A percentile compares a stretch with the other conserved stretches of the same genome.
Evolutionary conservation across 2,329 filamentous ascomycete genomes (phyloP).

Genomic region (Neurospora crassa): DNA sequence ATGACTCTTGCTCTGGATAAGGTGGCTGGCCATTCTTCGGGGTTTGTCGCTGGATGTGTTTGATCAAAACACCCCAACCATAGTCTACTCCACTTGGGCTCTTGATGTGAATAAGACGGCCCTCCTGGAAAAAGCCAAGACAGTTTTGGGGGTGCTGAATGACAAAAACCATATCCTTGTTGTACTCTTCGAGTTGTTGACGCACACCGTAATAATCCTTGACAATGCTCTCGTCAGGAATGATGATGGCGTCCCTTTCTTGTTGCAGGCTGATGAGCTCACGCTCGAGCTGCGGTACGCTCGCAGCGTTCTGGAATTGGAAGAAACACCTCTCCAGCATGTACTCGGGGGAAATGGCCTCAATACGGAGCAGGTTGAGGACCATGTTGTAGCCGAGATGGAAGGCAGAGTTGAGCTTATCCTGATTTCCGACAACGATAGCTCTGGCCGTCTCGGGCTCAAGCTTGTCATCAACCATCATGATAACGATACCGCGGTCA

Average conservation of each 20-base stretch:
- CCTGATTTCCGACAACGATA: conserved; percentile 93
- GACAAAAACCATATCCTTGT: conserved; percentile 80
- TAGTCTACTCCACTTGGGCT: conserved; percentile 69
- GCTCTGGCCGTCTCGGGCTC: conserved; percentile 89
- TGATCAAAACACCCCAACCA: conserved; percentile 86
- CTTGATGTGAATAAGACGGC: conserved; percentile 81
- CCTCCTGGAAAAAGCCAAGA: conserved; percentile 72
- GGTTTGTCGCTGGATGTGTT: conserved; percentile 56
- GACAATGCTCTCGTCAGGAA: conserved; percentile 78
- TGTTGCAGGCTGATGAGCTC: conserved; percentile 71
- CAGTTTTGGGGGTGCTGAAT: conserved; percentile 89
- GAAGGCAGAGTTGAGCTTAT: conserved; percentile 95
- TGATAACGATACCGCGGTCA: conserved; percentile 96
- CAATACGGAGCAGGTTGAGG: conserved; percentile 90
- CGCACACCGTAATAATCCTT: conserved; percentile 91
- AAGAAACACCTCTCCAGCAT: conserved; percentile 99
- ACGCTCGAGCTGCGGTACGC: conserved; percentile 74
- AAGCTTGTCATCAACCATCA: conserved; percentile 98
- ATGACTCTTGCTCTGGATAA: conserved; percentile 63
- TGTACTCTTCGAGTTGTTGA: conserved; percentile 73
- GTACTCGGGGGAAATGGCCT: conserved; percentile 96
- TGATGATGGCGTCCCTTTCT: conserved; percentile 62
- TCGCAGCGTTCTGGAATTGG: conserved; percentile 93
- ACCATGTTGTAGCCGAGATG: conserved; percentile 99
- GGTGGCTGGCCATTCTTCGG: conserved; percentile 60